Base-by-base conservation (phyloP, 192 early-diverging fungal genomes). In the Podila verticillata region DNA sequence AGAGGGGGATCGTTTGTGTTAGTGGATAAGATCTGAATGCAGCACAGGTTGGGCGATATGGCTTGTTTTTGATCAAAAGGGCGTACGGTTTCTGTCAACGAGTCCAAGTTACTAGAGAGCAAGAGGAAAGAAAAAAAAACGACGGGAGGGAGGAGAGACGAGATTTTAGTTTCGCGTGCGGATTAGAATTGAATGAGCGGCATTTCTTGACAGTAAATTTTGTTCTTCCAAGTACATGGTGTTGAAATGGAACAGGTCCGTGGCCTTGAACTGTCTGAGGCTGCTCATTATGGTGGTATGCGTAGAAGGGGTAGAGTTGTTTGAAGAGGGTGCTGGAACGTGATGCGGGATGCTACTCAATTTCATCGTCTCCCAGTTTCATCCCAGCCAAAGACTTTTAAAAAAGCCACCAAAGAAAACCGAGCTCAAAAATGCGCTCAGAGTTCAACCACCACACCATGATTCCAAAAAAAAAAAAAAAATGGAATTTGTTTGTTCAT, bases 241-340 rank as follows among this genome's bases (percentile, higher is more conserved):
- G 83, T 97, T 97, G 86, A 99, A 97, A 31, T 78, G 84, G 87
- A 99, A 97, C 65, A 99, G 84, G 85, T 99, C 98, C 71, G 93
- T 93, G 1, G 98, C 94, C 39, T 89, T 90, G 85, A 98, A 85
- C 39, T 82, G 80, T 63, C 79, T 74, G 44, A 85, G 47, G 35
- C 72, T 67, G 56, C 84, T 85, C 84, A 85, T 85, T 56, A 15
- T 68, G 58, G 47, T 4, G 39, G 39, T 65, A 13, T 30, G 19
- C 31, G 48, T 12, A 12, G 29, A 28, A 30, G 28, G 10, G 8
- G 36, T 29, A 20, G 12, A 39, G 34, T 29, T 19, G 31, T 5
- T 8, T 26, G 24, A 30, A 29, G 20, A 20, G 30, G n/a, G 12
- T 5, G 26, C 10, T 8, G 7, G n/a, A 15, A 28, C 31, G 48